Evolutionary conservation across 257 asterid genomes (phyloP), one percentile per base, ranked within the genome.

Genomic region (Linaria vulgaris): DNA sequence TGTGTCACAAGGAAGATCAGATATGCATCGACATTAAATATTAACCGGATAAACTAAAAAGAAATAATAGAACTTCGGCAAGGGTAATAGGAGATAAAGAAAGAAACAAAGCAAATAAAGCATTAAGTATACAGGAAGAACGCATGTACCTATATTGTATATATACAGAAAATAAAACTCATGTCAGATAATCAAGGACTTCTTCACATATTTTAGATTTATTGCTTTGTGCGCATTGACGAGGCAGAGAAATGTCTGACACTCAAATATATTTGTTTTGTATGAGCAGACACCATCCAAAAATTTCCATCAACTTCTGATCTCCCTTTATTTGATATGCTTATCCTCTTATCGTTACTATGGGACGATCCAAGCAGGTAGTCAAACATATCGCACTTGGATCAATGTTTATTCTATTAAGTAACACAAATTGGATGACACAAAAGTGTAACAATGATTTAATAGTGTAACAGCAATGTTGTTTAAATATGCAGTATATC

Each of bases 1-100:
- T 92, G 90, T 38, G 53, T 65, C 58, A 78, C 11, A 61, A 74
- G 13, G 52, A 68, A 61, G 37, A 9, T 50, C 59, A 63, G 24
- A 47, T 51, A 23, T 3, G 15, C 61, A 45, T 44, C 59, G 66
- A 51, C 15, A 38, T 27, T 56, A 49, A 55, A 12, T 5, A 54
- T n/a, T n/a, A n/a, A n/a, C n/a, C n/a, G n/a, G 61, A 38, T 55
- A 22, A 48, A 15, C 21, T 43, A 53, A 31, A 9, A 25, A 54
- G 55, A 12, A 16, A 13, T 34, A 12, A 15, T 14, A 13, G 9
- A 54, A 38, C 57, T 38, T 43, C 61, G 45, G 66, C 67, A 53
- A 55, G 47, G 1, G 56, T 41, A 12, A 44, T 6, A 34, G 41
- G 10, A 34, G 41, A 8, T 6, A 34, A 8, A 34, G 6, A 7